Evolutionary conservation across 2,329 filamentous ascomycete genomes (phyloP).

Genomic region (Zymoseptoria tritici): DNA sequence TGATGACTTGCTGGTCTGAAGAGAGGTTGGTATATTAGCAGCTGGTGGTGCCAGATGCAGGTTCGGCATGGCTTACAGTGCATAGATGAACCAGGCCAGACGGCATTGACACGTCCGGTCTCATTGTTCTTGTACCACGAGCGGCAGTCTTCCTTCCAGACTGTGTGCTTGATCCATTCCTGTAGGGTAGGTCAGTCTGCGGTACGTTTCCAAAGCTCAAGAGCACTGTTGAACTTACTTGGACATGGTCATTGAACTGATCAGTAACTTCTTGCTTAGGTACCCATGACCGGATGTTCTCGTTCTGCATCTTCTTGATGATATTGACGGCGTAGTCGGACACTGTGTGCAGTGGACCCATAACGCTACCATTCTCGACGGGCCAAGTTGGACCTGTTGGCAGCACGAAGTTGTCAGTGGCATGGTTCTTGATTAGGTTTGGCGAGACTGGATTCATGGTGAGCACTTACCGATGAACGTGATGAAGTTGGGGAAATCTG

Average conservation of each 20-base stretch:
- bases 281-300: constrained; percentile 37
- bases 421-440: neutral
- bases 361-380: constrained; percentile 41
- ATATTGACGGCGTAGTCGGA: constrained; percentile 36
- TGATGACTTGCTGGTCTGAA: constrained; percentile 32
- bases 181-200: constrained; percentile 18
- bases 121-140: constrained; percentile 39
- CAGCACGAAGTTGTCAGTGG: neutral
- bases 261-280: constrained; percentile 37
- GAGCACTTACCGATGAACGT: constrained; percentile 29
- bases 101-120: constrained; percentile 40
- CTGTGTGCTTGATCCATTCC: constrained; percentile 44
- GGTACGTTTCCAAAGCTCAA: neutral
- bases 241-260: constrained; percentile 37
- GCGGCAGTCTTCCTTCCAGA: constrained; percentile 42
- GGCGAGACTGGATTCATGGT: no score
- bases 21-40: no score
- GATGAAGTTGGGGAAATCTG: constrained; percentile 39
- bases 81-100: constrained; percentile 46
- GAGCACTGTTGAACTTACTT: constrained; percentile 9
- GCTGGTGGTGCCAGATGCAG: no score
- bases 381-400: constrained; percentile 27
- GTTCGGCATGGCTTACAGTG: constrained; percentile 29
- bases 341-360: constrained; percentile 34
- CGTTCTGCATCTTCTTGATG: constrained; percentile 41